Percentiles rank a stretch among this genome's conserved stretches.
Evolutionary conservation across 1,139 yeast species (phyloP).

Genomic region (Trichomonascaceae sp.): DNA sequence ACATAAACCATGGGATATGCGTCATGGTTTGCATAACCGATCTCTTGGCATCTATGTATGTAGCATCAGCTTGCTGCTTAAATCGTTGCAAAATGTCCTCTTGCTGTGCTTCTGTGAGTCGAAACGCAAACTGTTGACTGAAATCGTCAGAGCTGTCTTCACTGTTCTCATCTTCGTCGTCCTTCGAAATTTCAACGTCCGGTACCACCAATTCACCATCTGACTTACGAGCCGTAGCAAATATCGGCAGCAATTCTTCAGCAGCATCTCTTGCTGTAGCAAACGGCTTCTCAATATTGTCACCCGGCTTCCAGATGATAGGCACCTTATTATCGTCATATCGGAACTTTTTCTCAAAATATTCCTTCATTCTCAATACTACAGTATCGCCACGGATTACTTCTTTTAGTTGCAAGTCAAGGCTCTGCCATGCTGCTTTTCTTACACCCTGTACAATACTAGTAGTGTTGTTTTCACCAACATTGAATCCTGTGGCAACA

Average conservation of each 20-base stretch:
- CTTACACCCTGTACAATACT: conserved; percentile 41
- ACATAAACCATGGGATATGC: conserved; percentile 78
- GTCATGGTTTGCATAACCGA: conserved; percentile 42
- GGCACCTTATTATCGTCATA: conserved; percentile 84
- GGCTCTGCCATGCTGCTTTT: conserved; percentile 57
- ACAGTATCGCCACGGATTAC: conserved; percentile 35
- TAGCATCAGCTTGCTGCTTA: conserved; percentile 71
- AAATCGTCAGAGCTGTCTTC: conserved; percentile 41
- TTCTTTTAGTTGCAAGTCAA: conserved; percentile 55
- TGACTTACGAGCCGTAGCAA: conserved; percentile 50
- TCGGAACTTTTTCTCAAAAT: conserved; percentile 76
- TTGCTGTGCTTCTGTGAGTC: conserved; percentile 55
- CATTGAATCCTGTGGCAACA: conserved; percentile 49
- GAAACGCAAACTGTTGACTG: conserved; percentile 42
- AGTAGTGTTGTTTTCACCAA: conserved; percentile 48
- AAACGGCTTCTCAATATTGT: conserved; percentile 65
- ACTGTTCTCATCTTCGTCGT: conserved; percentile 26
- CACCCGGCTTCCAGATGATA: conserved; percentile 66
- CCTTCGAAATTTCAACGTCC: conserved; percentile 42
- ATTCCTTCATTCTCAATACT: conserved; percentile 34
- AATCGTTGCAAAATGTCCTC: conserved; percentile 53
- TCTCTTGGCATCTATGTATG: conserved; percentile 66
- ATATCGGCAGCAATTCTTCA: conserved; percentile 50
- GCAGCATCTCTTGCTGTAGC: conserved; percentile 54
- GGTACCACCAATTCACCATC: conserved; percentile 55